Evolutionary conservation across 805 yeast genomes (phyloP), one percentile per base, ranked within the genome.

Genomic region (Candida insectorum): DNA sequence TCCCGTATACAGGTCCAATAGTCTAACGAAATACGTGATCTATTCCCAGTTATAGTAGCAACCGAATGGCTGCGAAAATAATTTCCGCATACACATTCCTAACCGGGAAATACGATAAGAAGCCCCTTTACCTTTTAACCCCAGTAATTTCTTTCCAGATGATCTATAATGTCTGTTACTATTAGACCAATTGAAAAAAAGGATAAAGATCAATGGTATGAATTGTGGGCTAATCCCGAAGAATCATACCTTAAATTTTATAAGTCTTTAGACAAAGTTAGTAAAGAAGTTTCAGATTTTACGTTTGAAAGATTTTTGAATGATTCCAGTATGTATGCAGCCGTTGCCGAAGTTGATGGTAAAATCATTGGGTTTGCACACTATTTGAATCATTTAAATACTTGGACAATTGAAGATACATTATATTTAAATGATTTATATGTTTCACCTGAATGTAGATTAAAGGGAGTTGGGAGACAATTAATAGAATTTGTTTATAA

Each of bases 371-470:
- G 81, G 0, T 64, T 75, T 46, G 77, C 70, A 3, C 63, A 65
- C 29, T 75, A 67, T 45, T 52, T 74, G 32, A 60, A 62, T 28
- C 80, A 76, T 41, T 44, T 67, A 33, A 54, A 68, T 31, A 75
- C 81, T 9, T 75, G 80, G 80, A 55, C 67, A 8, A 41, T 60
- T 17, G 54, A 59, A 13, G 65, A 70, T 37, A 52, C 68, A 8
- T 51, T 72, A 20, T 74, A 71, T 37, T 54, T 76, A 36, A 73
- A 74, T 40, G 81, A 76, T 52, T 55, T 76, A 34, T 76, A 58
- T 45, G 81, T 75, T 16, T 52, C 53, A 24, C 57, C 56, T 17
- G 43, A 48, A 1, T 44, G 46, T 34, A 54, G 81, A 39, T 54
- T 66, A 28, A 45, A 56, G 8, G 79, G 78, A 4, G 58, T 59